These are phyloP conservation scores for Penicillium hesseltinei DNA, from an alignment of 2,329 filamentous ascomycete genomes.

Conservation along the genomic window DNA sequence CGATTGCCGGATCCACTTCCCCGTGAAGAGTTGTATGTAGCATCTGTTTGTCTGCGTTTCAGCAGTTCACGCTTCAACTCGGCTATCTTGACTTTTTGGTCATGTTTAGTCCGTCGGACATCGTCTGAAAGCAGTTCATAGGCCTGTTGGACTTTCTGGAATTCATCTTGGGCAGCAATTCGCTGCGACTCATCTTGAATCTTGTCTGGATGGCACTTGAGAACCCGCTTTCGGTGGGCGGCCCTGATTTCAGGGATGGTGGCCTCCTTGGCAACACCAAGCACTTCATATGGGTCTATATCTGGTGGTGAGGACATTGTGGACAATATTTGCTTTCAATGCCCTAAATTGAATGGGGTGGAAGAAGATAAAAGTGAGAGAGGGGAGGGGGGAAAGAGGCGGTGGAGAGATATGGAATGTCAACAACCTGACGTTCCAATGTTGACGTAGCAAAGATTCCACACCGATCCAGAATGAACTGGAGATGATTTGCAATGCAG, in stretches of 20 bases:
- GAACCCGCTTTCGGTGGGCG: conserved; percentile 79
- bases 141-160: conserved; percentile 87
- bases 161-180: conserved; percentile 76
- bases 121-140: conserved; percentile 89
- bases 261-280: conserved; percentile 72
- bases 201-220: conserved; percentile 91
- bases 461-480: conserved; percentile 24
- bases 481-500: conserved; percentile 9
- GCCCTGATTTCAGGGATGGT: conserved; percentile 69
- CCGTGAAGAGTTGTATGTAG: conserved; percentile 22
- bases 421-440: conserved; percentile 3
- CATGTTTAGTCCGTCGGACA: conserved; percentile 68
- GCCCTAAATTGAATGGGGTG: conserved; percentile 12
- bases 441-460: conserved; percentile 19
- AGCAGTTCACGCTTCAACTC: conserved; percentile 60
- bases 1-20: conserved; percentile 25
- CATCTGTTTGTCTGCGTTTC: conserved; percentile 41
- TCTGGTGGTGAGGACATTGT: conserved; percentile 32
- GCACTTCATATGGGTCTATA: conserved; percentile 73
- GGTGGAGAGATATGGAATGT: conserved; percentile 22
- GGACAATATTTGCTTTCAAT: conserved; percentile 12
- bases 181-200: conserved; percentile 75
- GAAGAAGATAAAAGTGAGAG: conserved; percentile 6
- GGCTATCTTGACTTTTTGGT: conserved; percentile 68
- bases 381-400: conserved; percentile 17